Conservation (phyloP, 2,329 filamentous ascomycete species). For the Xylaria sp. region DNA sequence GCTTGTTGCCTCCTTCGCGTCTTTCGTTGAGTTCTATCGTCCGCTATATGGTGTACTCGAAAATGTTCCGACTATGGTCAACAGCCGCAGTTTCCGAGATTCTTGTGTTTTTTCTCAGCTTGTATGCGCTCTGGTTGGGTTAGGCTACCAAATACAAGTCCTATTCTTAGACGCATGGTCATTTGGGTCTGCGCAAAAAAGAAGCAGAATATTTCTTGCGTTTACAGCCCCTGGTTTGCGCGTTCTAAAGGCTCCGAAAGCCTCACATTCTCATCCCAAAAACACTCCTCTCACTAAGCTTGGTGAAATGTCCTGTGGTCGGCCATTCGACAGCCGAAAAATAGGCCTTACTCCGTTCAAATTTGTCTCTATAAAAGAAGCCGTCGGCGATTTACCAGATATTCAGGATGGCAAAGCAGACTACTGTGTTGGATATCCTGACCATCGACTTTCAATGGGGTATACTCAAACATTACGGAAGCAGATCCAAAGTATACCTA, state of each 20-base stretch:
- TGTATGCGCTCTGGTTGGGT: slow-evolving; percentile 76
- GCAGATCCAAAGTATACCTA: slow-evolving; percentile 70
- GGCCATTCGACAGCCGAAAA: slow-evolving; percentile 66
- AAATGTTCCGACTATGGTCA: slow-evolving; percentile 77
- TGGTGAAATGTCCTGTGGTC: slow-evolving; percentile 69
- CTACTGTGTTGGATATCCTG: slow-evolving; percentile 72
- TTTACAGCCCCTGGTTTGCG: slow-evolving; percentile 74
- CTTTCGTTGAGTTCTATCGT: slow-evolving; percentile 78
- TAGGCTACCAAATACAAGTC: slow-evolving; percentile 80
- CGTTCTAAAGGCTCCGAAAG: slow-evolving; percentile 65
- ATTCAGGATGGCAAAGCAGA: slow-evolving; percentile 71
- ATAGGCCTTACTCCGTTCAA: slow-evolving; percentile 68
- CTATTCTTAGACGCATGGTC: slow-evolving; percentile 76
- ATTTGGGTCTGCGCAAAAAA: slow-evolving; percentile 72
- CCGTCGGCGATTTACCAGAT: slow-evolving; percentile 68
- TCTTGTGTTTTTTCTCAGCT: slow-evolving; percentile 79
- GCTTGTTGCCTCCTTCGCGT: slow-evolving; percentile 79
- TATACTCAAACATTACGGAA: slow-evolving; percentile 55
- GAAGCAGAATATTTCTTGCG: slow-evolving; percentile 75
- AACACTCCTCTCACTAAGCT: slow-evolving; percentile 53
- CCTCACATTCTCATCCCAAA: slow-evolving; percentile 72
- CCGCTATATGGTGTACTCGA: slow-evolving; percentile 82
- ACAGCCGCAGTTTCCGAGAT: slow-evolving; percentile 56
- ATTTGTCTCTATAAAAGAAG: slow-evolving; percentile 64
- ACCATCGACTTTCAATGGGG: slow-evolving; percentile 68